Evolutionary conservation across 208 protist genomes (phyloP).

Genomic region (Acanthamoeba lenticulata): DNA sequence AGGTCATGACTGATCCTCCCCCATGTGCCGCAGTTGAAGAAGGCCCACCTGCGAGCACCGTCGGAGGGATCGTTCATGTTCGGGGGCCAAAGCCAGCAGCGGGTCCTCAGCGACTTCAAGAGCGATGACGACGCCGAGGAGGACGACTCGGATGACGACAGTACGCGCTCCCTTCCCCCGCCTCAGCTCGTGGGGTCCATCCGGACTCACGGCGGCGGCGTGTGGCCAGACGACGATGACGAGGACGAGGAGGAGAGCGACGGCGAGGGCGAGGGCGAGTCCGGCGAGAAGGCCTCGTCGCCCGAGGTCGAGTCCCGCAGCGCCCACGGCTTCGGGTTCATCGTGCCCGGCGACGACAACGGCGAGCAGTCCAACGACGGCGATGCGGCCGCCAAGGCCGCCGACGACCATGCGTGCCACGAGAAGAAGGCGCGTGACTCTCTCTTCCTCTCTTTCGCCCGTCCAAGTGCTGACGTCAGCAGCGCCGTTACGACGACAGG

Average conservation of each 20-base stretch:
- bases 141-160: background rate
- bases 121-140: background rate
- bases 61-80: constrained; percentile 7
- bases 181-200: background rate
- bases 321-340: background rate
- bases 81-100: background rate
- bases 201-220: too few species aligned
- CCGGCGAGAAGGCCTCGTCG: background rate
- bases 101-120: background rate
- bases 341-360: background rate
- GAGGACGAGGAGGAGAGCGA: background rate
- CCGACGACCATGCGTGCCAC: background rate
- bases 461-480: too few species aligned
- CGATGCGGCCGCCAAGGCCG: background rate
- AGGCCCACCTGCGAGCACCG: background rate
- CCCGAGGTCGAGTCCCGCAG: background rate
- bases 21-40: background rate
- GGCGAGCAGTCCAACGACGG: background rate
- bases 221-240: background rate
- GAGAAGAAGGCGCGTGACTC: background rate
- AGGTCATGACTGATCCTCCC: too few species aligned
- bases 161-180: background rate
- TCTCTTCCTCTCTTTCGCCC: background rate
- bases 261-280: background rate
- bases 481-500: background rate